Percentiles rank a stretch among this genome's conserved stretches.
Conservation (phyloP, 108 stramenopile species). For the Tribonema minus region DNA sequence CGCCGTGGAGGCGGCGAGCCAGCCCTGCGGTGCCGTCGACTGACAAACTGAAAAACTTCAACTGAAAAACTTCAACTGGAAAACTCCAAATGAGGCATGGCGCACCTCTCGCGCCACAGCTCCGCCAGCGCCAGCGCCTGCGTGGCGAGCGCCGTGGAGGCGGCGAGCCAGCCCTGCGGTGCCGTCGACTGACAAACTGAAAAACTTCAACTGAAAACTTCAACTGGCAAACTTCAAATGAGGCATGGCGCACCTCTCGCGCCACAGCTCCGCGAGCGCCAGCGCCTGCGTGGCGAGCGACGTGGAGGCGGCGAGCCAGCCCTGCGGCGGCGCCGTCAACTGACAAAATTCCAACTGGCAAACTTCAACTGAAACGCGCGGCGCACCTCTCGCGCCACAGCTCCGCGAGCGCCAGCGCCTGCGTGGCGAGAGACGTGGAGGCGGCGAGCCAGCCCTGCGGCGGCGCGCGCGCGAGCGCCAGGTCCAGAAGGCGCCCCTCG, state of each 20-base stretch:
- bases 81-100: background rate
- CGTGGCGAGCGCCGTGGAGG: background rate
- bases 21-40: background rate
- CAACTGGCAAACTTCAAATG: background rate
- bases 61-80: background rate
- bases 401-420: background rate
- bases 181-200: background rate
- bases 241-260: background rate
- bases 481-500: too few species aligned
- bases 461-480: too few species aligned
- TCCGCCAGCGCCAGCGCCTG: background rate
- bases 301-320: background rate
- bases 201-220: too few species aligned
- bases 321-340: background rate
- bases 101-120: background rate
- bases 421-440: background rate
- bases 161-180: background rate
- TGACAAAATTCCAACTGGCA: too few species aligned
- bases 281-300: background rate
- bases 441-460: background rate
- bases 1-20: background rate
- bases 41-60: too few species aligned
- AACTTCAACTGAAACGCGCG: background rate
- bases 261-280: background rate
- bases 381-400: background rate